These are phyloP conservation scores for Ploettnerulaceae sp. DNA, from an alignment of 2,329 filamentous ascomycete genomes.

Conservation along the genomic window DNA sequence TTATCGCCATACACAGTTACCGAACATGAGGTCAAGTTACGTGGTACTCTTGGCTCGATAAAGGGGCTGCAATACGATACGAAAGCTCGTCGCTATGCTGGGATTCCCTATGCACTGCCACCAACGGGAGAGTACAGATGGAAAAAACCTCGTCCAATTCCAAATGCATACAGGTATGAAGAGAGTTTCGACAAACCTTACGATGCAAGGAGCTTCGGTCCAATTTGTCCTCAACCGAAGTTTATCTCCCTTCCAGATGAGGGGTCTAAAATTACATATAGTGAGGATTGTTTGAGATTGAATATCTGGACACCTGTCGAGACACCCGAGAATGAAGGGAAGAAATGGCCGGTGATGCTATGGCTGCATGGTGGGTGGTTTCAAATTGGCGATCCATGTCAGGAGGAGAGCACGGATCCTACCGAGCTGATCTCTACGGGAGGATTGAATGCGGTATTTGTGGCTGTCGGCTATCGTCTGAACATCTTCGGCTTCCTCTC, in stretches of 20 bases:
- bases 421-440: conserved; percentile 39
- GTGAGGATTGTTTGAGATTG: conserved; percentile 45
- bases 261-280: conserved; percentile 31
- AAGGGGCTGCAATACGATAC: conserved; percentile 35
- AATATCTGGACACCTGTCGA: conserved; percentile 45
- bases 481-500: conserved; percentile 47
- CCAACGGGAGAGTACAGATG: conserved; percentile 26
- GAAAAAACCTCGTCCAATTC: conserved; percentile 32
- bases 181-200: conserved; percentile 29
- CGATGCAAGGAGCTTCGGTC: conserved; percentile 37
- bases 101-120: conserved; percentile 28
- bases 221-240: conserved; percentile 39
- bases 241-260: conserved; percentile 24
- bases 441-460: conserved; percentile 38
- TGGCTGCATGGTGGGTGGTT: conserved; percentile 46
- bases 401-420: conserved; percentile 40
- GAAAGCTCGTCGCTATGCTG: conserved; percentile 35
- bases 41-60: conserved; percentile 28
- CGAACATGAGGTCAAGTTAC: conserved; percentile 25
- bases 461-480: conserved; percentile 44
- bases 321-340: neutral
- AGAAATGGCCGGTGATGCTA: conserved; percentile 30
- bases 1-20: conserved; percentile 25
- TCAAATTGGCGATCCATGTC: conserved; percentile 41
- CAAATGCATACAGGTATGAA: conserved; percentile 30